These are phyloP conservation scores for Microcos paniculata DNA, from an alignment of 345 rosid genomes.

Conservation along the genomic window DNA sequence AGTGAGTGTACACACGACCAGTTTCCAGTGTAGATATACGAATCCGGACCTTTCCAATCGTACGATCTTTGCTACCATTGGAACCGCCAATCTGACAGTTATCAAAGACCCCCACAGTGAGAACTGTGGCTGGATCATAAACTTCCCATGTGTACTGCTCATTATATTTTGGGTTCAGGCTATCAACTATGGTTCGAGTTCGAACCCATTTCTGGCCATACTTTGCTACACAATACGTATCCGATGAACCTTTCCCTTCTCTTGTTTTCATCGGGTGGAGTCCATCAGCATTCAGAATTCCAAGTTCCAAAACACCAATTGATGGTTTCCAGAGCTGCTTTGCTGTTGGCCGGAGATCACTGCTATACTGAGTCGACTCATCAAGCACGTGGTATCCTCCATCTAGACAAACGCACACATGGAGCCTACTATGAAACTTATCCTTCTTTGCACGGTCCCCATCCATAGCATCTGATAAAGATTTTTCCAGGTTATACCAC, in stretches of 20 bases:
- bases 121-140: conserved; percentile 83
- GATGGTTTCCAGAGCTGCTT: conserved; percentile 76
- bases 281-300: conserved; percentile 69
- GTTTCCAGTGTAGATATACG: conserved; percentile 85
- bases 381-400: conserved; percentile 98
- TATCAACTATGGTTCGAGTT: conserved; percentile 69
- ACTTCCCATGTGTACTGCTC: conserved; percentile 99
- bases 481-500: conserved; percentile 68
- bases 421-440: conserved; percentile 64
- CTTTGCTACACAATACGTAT: conserved; percentile 96
- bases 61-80: conserved; percentile 44
- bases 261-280: conserved; percentile 69
- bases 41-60: conserved; percentile 77
- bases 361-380: conserved; percentile 89
- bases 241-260: conserved; percentile 74
- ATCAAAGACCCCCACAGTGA: conserved; percentile 86
- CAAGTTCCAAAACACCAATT: conserved; percentile 81
- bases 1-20: conserved; percentile 75
- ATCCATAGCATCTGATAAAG: conserved; percentile 46
- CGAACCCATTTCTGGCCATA: conserved; percentile 96
- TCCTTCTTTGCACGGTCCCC: conserved; percentile 48
- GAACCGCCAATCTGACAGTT: conserved; percentile 58
- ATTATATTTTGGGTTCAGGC: conserved; percentile 77
- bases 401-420: conserved; percentile 66
- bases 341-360: conserved; percentile 92